Base-by-base conservation (phyloP, 768 basidiomycete genomes). In the Royoungia palumana region DNA sequence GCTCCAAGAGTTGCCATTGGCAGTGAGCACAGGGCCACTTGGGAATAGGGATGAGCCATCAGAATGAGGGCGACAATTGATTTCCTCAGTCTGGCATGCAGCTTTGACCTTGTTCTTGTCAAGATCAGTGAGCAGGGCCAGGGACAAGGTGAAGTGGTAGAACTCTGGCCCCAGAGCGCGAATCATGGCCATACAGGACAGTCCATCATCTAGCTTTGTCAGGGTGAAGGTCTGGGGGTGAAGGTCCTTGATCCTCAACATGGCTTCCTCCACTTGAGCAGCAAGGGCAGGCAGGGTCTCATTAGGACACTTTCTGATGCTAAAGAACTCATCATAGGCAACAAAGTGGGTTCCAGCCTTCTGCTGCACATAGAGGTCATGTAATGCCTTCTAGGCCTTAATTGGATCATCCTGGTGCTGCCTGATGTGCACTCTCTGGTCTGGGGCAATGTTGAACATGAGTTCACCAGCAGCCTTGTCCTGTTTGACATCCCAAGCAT, bases 61-160 rank as follows among this genome's bases (percentile, higher is more conserved):
- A 28, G 28, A 28, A 11, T 11, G 9, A 9, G 28, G 28, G 11
- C 28, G 28, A 28, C 28, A 11, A 2, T 28, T 42, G 28, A 51
- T 42, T n/a, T 47, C 41, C 22, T 51, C 36, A 1, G 44, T 35
- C 14, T 40, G 34, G 28, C 48, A 53, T 1, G 28, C 27, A 3
- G 39, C 43, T 3, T 49, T 50, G 16, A 46, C 50, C 42, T 52
- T 51, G 10, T n/a, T 28, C 37, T 58, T 50, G 35, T 53, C 40
- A 0, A 58, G 19, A 6, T 41, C 41, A 8, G 36, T 44, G 10
- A 59, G 41, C 0, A 60, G 53, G 0, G 50, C 27, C 0, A 61
- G 40, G 3, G 47, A 56, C 14, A 53, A 57, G 5, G 21, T 36
- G 36, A 56, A 59, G 16, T 53, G 49, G 21, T 4, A 24, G 44